phyloP scores from a whole-genome alignment of 495 filamentous ascomycete species.

The Astrothelium macrocarpum region DNA sequence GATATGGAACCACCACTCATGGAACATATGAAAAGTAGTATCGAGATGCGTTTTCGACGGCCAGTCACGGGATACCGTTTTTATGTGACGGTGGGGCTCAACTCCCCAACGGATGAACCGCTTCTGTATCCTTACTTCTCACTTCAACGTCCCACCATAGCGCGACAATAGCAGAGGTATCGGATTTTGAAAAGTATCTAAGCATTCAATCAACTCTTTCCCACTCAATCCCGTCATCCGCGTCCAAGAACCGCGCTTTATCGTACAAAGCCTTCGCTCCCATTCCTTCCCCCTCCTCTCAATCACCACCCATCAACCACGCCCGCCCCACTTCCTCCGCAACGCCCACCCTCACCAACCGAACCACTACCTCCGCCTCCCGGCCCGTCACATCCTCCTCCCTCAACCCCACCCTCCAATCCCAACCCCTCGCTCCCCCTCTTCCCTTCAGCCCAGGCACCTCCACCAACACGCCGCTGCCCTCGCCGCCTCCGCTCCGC shows the following conservation, averaged over 20 bases:
- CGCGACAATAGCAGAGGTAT: no score
- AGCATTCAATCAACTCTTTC: no score
- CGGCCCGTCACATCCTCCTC: conserved; percentile 46
- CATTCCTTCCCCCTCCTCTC: no score
- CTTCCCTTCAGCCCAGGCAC: conserved; percentile 28
- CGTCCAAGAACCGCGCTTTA: no score
- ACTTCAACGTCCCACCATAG: no score
- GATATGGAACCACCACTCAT: not conserved
- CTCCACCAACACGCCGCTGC: conserved; percentile 46
- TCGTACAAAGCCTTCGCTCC: no score
- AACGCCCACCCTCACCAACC: conserved; percentile 61
- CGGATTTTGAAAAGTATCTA: no score
- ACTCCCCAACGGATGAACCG: not conserved
- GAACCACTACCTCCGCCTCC: conserved; percentile 57
- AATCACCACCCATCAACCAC: conserved; percentile 34
- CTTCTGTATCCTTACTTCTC: not conserved
- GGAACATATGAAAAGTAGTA: not conserved
- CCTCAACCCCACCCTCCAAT: conserved; percentile 63
- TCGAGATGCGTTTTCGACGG: not conserved
- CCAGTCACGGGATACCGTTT: not conserved
- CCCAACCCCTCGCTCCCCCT: conserved; percentile 59
- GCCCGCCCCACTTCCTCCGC: conserved; percentile 57
- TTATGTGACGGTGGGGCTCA: not conserved
- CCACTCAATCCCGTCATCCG: no score
- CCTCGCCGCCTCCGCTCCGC: conserved; percentile 34